Evolutionary conservation across 164 flowering plant genomes (phyloP).

Genomic region (Berberis thunbergii): DNA sequence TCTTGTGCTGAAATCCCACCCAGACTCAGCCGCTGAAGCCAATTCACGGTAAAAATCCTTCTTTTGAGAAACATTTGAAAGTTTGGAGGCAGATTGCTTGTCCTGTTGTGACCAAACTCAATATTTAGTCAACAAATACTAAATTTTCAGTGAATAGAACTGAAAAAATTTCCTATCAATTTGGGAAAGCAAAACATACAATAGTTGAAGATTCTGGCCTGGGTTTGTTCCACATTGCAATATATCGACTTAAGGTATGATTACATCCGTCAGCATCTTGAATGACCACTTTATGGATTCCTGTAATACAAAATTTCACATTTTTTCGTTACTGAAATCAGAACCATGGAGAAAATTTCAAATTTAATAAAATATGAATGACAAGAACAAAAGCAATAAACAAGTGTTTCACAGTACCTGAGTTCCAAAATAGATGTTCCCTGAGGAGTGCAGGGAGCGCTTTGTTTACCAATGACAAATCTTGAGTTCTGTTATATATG

Average conservation of each 20-base stretch:
- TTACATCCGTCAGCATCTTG: conserved; percentile 37
- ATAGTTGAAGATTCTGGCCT: conserved; percentile 78
- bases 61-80: conserved; percentile 38
- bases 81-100: conserved; percentile 49
- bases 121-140: neutral
- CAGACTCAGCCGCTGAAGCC: conserved; percentile 92
- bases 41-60: conserved; percentile 54
- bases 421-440: conserved; percentile 44
- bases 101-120: conserved; percentile 33
- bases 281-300: conserved; percentile 54
- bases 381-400: neutral
- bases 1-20: conserved; percentile 95
- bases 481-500: conserved; percentile 31
- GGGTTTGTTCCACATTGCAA: conserved; percentile 93
- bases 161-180: neutral
- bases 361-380: neutral
- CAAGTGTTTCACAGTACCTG: conserved; percentile 24
- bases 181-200: conserved; percentile 30
- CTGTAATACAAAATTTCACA: conserved; percentile 21
- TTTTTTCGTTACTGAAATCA: neutral
- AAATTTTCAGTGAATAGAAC: too few species aligned
- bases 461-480: conserved; percentile 22
- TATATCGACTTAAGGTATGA: conserved; percentile 61
- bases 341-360: neutral
- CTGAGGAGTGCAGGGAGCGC: conserved; percentile 40